Evolutionary conservation across 768 basidiomycete genomes (phyloP).

Genomic region (Termitomyces sp.): DNA sequence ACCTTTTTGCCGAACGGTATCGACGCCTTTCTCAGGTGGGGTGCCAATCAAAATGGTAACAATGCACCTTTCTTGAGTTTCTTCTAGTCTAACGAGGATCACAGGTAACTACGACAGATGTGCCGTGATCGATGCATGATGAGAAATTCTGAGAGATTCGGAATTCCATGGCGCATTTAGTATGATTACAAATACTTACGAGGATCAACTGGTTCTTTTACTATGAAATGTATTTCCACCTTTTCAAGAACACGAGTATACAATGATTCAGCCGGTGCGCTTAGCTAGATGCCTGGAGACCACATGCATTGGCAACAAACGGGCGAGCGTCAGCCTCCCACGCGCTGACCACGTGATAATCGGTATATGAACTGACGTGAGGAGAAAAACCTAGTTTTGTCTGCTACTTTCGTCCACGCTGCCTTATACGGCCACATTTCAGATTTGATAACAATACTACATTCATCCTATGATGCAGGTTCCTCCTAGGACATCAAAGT

Average conservation of each 20-base stretch:
- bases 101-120: conserved; percentile 37
- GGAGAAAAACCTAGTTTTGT: not conserved
- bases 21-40: conserved; percentile 36
- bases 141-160: not conserved
- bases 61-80: conserved; percentile 6
- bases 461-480: not conserved
- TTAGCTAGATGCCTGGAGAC: not conserved
- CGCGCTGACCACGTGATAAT: not conserved
- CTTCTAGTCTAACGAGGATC: not conserved
- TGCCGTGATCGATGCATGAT: conserved; percentile 21
- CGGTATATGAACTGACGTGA: not conserved
- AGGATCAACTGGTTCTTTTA: too few species aligned
- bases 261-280: not conserved
- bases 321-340: not conserved
- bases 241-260: not conserved
- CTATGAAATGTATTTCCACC: not conserved
- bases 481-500: not conserved
- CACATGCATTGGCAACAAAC: not conserved
- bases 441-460: not conserved
- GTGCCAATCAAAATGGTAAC: conserved; percentile 49
- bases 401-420: not conserved
- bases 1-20: not conserved
- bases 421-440: not conserved
- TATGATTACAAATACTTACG: too few species aligned
- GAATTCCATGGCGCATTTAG: too few species aligned